These are phyloP conservation scores for Flaveria bidentis DNA, from an alignment of 129 eudicot genomes.

Conservation along the genomic window DNA sequence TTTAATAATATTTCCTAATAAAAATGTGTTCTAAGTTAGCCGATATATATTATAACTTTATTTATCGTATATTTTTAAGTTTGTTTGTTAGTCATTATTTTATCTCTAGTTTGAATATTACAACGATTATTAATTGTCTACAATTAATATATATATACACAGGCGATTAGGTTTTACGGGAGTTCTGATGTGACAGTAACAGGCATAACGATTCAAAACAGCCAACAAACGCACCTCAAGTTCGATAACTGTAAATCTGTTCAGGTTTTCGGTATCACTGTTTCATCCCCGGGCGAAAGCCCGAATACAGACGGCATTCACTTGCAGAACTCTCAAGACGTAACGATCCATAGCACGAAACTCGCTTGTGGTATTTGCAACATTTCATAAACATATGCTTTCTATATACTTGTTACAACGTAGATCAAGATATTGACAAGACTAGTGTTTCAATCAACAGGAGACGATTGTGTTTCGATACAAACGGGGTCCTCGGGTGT, in stretches of 20 bases:
- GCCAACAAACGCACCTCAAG: slow-evolving; percentile 69
- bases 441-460: slow-evolving; percentile 27
- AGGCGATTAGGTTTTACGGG: slow-evolving; percentile 74
- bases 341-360: slow-evolving; percentile 44
- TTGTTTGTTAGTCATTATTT: too few species aligned
- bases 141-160: slow-evolving; percentile 23
- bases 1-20: too few species aligned
- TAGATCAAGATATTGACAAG: background rate
- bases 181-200: slow-evolving; percentile 56
- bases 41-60: too few species aligned
- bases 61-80: too few species aligned
- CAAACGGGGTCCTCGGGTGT: slow-evolving; percentile 66
- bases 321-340: slow-evolving; percentile 71
- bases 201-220: slow-evolving; percentile 70
- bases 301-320: slow-evolving; percentile 93
- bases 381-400: background rate
- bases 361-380: slow-evolving; percentile 61
- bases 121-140: too few species aligned
- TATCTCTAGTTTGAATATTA: too few species aligned
- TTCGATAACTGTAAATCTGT: slow-evolving; percentile 66
- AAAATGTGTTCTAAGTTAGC: background rate
- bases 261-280: slow-evolving; percentile 45
- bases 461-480: slow-evolving; percentile 82
- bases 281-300: slow-evolving; percentile 75
- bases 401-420: background rate